Evolutionary conservation across 345 rosid genomes (phyloP).

Genomic region (Citrus inodora): DNA sequence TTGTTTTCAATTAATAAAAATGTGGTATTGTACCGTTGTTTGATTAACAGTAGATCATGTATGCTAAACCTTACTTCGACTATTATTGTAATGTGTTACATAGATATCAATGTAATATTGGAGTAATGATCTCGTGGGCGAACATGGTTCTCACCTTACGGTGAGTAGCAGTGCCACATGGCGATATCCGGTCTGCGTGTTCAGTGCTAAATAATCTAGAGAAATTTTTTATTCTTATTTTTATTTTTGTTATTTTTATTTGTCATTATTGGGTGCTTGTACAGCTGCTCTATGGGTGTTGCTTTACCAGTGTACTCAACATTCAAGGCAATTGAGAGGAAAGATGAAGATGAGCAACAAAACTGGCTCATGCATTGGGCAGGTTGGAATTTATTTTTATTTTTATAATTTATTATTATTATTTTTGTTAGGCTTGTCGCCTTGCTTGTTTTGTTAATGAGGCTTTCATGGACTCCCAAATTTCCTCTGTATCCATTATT

Average conservation of each 20-base stretch:
- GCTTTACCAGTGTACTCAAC: constrained; percentile 49
- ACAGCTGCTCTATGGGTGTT: constrained; percentile 44
- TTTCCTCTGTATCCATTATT: too few species aligned
- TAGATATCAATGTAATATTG: neutral
- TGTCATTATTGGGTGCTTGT: neutral
- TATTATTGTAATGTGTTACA: neutral
- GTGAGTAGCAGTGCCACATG: too few species aligned
- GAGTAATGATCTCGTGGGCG: too few species aligned
- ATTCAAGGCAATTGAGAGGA: constrained; percentile 42
- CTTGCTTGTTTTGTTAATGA: neutral
- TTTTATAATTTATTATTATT: too few species aligned
- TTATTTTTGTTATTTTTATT: too few species aligned
- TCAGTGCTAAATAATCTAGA: too few species aligned
- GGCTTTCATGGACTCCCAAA: neutral
- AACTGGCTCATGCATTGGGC: constrained; percentile 49
- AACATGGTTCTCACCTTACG: too few species aligned
- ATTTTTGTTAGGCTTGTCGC: neutral
- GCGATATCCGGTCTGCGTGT: too few species aligned
- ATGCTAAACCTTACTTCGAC: neutral
- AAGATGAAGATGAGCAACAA: constrained; percentile 27
- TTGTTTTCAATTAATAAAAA: too few species aligned
- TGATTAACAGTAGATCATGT: neutral
- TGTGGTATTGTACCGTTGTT: neutral
- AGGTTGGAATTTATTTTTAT: constrained; percentile 7
- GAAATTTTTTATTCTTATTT: too few species aligned